Base-by-base conservation (phyloP, 2,329 filamentous ascomycete genomes). In the Aurifilum marmelostoma region DNA sequence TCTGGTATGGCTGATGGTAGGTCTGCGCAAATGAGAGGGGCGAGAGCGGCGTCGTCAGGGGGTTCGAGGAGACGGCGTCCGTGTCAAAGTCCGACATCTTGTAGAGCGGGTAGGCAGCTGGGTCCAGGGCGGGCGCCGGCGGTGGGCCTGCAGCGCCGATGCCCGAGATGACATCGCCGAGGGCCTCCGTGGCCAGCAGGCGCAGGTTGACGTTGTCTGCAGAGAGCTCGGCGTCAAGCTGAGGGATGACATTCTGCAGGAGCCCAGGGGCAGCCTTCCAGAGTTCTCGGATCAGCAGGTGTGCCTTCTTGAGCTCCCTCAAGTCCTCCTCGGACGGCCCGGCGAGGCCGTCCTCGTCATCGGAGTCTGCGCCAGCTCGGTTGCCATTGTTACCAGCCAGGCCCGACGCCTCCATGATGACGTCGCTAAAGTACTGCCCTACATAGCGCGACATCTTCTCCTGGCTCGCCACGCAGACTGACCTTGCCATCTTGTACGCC, bases 401-500 rank as follows among this genome's bases (percentile, higher is more conserved):
- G 16, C 83, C 88, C 50, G 90, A 94, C 3, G 94, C 92, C 76
- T 97, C 94, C 71, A 98, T 89, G 69, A 99, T 97, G 65, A 98
- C 94, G 68, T 97, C 94, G 79, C 94, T 97, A 78, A 99, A 99
- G 79, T 98, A 99, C 76, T 97, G 94, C 73, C 93, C 95, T 67
- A 98, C 91, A 73, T 97, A 93, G 71, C 94, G 91, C 1, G 93
- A 91, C 95, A 99, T 97, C 80, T 97, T 97, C 74, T 97, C 95
- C 0, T 92, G 89, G 74, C 91, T 97, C 24, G 88, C 88, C 75
- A 94, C 96, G 82, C 96, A 99, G 59, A 99, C 90, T 2, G 92
- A 92, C 80, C 97, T 97, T 29, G 96, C 95, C 92, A 98, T 97
- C 76, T 96, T 91, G 81, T 99, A 99, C 1, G 96, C 94, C 21